Base-by-base conservation (phyloP, 179 eudicot species). In the Spergularia azorica region DNA sequence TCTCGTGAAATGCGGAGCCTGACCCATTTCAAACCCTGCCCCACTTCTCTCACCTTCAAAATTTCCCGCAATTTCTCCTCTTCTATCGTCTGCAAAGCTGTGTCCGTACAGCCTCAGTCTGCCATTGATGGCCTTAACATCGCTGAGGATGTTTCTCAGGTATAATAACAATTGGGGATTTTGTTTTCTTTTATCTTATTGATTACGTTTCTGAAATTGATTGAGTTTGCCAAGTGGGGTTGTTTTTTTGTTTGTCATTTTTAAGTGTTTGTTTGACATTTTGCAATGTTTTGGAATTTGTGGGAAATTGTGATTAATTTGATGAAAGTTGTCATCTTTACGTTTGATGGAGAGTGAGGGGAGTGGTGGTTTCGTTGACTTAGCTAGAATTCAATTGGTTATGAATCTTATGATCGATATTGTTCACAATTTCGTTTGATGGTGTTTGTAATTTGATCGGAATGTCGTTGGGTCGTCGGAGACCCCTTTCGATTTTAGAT, bases 141-240 rank as follows among this genome's bases (percentile, higher is more conserved):
- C 65, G 98, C 97, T 70, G 90, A 90, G 72, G 95, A 94, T 90
- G 97, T 90, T 63, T 86, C 91, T 81, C 98, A 94, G 95, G 98
- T 88, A 26, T 26, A 2, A 8, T 0, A 36, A 36, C 2, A 3
- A 26, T 38, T 36, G 52, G 21, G 60, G 54, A 39, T 51, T 58
- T 64, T 5, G 20, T 41, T 5, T 70, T 61, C 36, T 68, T n/a
- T 73, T 13, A 2, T 12, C 7, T 36, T 13, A 4, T 70, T 73
- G 67, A 5, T 36, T 71, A 5, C 13, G 10, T 7, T 72, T 73
- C 55, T 62, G 61, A 57, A 2, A 48, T 73, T 41, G 3, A 11
- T 38, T 65, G 63, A 3, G 14, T 32, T 76, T 76, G 63, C 36
- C 9, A 7, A 1, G 20, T 50, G 67, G 71, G 68, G 46, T 72